A percentile compares a stretch with the other conserved stretches of the same genome.
These are phyloP conservation scores for Zymoseptoria pseudotritici DNA, from an alignment of 2,329 filamentous ascomycete genomes.

Conservation along the genomic window DNA sequence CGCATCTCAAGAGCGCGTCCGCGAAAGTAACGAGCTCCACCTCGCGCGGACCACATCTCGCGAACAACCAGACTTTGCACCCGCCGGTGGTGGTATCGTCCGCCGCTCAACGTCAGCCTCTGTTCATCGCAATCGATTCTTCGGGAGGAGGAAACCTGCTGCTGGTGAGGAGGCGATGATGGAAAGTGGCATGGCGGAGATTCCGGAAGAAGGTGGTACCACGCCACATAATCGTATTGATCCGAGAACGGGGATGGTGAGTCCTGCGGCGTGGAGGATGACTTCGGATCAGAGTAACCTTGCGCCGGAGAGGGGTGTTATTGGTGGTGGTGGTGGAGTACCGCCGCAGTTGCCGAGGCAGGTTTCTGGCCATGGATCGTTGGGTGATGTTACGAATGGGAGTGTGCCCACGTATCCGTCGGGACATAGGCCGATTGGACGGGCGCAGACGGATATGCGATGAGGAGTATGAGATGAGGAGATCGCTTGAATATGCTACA, in stretches of 20 bases:
- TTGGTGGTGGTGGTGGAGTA: constrained; percentile 1
- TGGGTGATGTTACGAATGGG: constrained; percentile 11
- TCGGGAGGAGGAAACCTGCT: constrained; percentile 38
- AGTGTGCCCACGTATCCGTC: constrained; percentile 2
- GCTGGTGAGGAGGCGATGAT: constrained; percentile 24
- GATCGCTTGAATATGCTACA: neutral
- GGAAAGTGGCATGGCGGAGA: constrained; percentile 32
- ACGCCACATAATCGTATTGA: constrained; percentile 20
- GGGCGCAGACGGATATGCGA: constrained; percentile 26
- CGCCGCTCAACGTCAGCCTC: constrained; percentile 31
- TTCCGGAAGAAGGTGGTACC: constrained; percentile 25
- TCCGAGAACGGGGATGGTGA: constrained; percentile 27
- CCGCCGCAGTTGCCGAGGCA: constrained; percentile 14
- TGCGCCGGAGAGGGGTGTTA: constrained; percentile 8
- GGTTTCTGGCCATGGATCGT: constrained; percentile 12
- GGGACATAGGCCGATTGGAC: constrained; percentile 10
- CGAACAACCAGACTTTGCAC: constrained; percentile 6
- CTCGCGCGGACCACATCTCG: constrained; percentile 18
- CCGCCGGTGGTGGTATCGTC: constrained; percentile 22
- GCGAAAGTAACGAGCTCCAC: constrained; percentile 5
- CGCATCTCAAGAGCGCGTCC: constrained; percentile 12
- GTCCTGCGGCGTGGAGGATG: constrained; percentile 25
- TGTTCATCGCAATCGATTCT: constrained; percentile 55
- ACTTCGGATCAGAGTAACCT: constrained; percentile 25
- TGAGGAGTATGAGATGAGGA: constrained; percentile 18